phyloP scores from a whole-genome alignment of 2,329 filamentous ascomycete genomes.

The Fusarium verrucosum region DNA sequence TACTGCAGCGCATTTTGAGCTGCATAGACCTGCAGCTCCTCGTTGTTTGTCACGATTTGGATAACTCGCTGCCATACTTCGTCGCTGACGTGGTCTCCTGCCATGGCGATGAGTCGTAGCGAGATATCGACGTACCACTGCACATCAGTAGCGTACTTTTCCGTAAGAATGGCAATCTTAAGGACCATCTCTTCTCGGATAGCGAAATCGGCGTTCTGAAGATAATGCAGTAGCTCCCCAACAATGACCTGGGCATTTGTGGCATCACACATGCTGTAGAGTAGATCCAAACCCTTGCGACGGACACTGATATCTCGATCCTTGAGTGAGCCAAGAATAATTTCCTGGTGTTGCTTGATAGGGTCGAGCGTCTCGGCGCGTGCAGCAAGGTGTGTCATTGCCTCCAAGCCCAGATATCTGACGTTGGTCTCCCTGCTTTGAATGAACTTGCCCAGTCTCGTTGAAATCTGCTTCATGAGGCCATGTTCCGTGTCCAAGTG shows the following conservation, averaged over 20 bases:
- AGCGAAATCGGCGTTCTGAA: constrained; percentile 96
- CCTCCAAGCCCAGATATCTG: constrained; percentile 92
- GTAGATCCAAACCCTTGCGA: constrained; percentile 90
- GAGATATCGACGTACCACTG: constrained; percentile 99
- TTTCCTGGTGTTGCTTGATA: constrained; percentile 97
- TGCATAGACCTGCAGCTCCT: constrained; percentile 96
- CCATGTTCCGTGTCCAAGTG: constrained; percentile 95
- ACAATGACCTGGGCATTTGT: constrained; percentile 95
- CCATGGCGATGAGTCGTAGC: constrained; percentile 91
- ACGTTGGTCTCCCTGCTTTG: constrained; percentile 97
- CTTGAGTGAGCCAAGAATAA: constrained; percentile 92
- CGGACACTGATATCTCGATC: constrained; percentile 97
- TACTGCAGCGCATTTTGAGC: constrained; percentile 93
- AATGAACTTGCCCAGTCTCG: constrained; percentile 91
- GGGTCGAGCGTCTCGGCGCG: constrained; percentile 93
- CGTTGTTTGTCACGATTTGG: constrained; percentile 99
- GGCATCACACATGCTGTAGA: constrained; percentile 99
- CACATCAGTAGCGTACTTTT: constrained; percentile 97
- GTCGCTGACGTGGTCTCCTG: constrained; percentile 97
- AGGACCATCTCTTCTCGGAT: constrained; percentile 99
- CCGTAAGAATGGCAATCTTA: constrained; percentile 97
- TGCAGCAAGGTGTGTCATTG: constrained; percentile 97
- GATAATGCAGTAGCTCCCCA: constrained; percentile 89
- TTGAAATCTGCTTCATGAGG: constrained; percentile 95
- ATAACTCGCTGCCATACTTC: constrained; percentile 99